phyloP scores from a whole-genome alignment of 2,329 filamentous ascomycete species.

The Hirsutella thompsonii region DNA sequence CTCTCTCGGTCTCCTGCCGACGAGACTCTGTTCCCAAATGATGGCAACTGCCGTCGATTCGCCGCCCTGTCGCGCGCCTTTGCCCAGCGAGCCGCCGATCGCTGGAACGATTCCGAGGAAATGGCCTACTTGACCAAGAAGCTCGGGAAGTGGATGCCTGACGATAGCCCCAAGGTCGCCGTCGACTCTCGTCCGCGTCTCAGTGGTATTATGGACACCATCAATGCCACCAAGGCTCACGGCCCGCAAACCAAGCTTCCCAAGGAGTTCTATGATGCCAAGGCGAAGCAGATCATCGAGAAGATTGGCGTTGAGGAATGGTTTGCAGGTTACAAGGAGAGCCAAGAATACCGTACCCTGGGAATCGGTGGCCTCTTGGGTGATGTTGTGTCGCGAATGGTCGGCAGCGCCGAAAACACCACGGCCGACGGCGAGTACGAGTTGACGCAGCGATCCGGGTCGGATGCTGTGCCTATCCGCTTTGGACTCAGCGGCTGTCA shows the following conservation, averaged over 20 bases:
- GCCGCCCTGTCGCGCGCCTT: slow-evolving; percentile 57
- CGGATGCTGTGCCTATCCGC: slow-evolving; percentile 37
- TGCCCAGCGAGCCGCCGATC: slow-evolving; percentile 55
- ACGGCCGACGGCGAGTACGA: slow-evolving; percentile 41
- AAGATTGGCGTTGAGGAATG: slow-evolving; percentile 83
- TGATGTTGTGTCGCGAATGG: slow-evolving; percentile 69
- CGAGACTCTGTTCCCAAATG: slow-evolving; percentile 73
- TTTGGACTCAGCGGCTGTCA: slow-evolving; percentile 80
- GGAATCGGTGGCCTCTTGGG: slow-evolving; percentile 79
- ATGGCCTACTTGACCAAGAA: slow-evolving; percentile 72
- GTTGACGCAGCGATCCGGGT: slow-evolving; percentile 16
- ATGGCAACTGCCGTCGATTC: slow-evolving; percentile 60
- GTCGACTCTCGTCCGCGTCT: slow-evolving; percentile 77
- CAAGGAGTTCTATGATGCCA: slow-evolving; percentile 73
- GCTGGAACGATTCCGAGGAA: slow-evolving; percentile 66
- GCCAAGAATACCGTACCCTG: slow-evolving; percentile 71
- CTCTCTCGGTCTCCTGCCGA: slow-evolving; percentile 51
- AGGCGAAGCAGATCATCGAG: slow-evolving; percentile 53
- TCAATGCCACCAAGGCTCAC: slow-evolving; percentile 82
- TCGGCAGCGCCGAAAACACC: slow-evolving; percentile 45
- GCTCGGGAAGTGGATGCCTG: slow-evolving; percentile 78
- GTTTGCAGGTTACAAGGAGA: slow-evolving; percentile 80
- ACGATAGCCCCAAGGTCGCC: slow-evolving; percentile 51
- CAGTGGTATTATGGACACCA: slow-evolving; percentile 84
- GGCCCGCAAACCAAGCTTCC: slow-evolving; percentile 62